Base-by-base conservation (phyloP, 2,329 filamentous ascomycete genomes). In the Trichoderma atrobrunneum region DNA sequence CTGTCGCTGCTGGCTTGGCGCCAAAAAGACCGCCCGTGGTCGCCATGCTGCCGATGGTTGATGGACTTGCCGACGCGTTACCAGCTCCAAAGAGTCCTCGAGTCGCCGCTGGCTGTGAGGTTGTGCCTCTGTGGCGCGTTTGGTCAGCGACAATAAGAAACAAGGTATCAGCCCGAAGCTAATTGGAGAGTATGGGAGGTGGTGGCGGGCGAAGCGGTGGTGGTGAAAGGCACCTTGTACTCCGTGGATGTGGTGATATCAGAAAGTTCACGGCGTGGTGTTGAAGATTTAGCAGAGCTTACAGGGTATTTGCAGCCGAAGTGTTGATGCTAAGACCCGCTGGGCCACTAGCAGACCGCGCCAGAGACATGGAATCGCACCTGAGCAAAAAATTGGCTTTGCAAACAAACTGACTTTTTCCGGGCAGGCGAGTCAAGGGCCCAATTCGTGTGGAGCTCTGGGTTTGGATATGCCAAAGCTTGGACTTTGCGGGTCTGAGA, bases 271-370 rank as follows among this genome's bases (percentile, higher is more conserved):
- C 26, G 28, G 57, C 57, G 67, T 62, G 67, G 63, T 72, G 71
- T 75, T 66, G 66, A 61, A 60, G 71, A 61, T 75, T 66, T 65
- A 61, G 56, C 62, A 71, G 61, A 59, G 70, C 80, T 81, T 78
- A 82, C 81, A 80, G 75, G 70, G 80, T 73, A 85, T 90, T 90
- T 74, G 89, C 89, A 72, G 87, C 84, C 74, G 85, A 86, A 21
- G 88, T 90, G 81, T 91, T 91, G 81, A 91, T 90, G 78, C 86
- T 89, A 75, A 91, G 84, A 78, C 87, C 88, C 74, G 84, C 87
- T 73, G 88, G 88, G 77, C 87, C 88, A 79, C 88, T 89, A 72
- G 86, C 86, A 76, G 88, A 90, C 79, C 88, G 85, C 72, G 84
- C 84, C 78, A 87, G 80, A 78, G 85, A 84, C 85, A 87, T 62